phyloP scores from a whole-genome alignment of 164 flowering plant species.

The Annona squamosa region DNA sequence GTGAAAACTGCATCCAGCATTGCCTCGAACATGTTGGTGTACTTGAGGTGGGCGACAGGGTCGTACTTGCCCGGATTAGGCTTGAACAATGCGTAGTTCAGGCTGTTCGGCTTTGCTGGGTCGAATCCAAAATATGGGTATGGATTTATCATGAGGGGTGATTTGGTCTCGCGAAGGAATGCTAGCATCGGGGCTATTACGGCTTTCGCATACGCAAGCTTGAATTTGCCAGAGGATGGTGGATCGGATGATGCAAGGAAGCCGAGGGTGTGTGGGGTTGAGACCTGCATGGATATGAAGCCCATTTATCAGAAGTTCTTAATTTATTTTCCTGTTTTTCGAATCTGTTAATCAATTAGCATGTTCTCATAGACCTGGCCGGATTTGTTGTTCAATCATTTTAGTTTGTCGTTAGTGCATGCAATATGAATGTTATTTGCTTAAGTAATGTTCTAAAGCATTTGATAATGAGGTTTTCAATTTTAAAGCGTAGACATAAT shows the following conservation, averaged over 20 bases:
- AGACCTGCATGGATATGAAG: slow-evolving; percentile 40
- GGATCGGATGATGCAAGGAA: slow-evolving; percentile 35
- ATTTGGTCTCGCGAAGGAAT: slow-evolving; percentile 49
- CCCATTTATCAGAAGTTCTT: background rate
- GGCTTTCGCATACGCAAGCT: slow-evolving; percentile 34
- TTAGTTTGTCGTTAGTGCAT: too few relatives aligned
- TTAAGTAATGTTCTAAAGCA: too few relatives aligned
- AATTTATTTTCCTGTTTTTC: background rate
- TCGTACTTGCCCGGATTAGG: slow-evolving; percentile 45
- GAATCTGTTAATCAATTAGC: background rate
- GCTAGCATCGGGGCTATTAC: slow-evolving; percentile 50
- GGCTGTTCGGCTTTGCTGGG: slow-evolving; percentile 13
- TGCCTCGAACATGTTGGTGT: slow-evolving; percentile 65
- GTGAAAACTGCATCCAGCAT: slow-evolving; percentile 51
- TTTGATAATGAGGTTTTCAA: too few relatives aligned
- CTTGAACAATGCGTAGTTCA: slow-evolving; percentile 47
- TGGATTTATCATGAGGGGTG: slow-evolving; percentile 70
- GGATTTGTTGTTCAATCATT: too few relatives aligned
- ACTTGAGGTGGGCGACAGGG: slow-evolving; percentile 25
- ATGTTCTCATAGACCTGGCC: too few relatives aligned
- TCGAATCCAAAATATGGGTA: slow-evolving; percentile 67
- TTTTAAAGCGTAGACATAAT: too few relatives aligned
- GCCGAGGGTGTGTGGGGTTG: slow-evolving; percentile 68
- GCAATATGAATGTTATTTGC: too few relatives aligned
- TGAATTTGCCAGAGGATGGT: slow-evolving; percentile 62